Evolutionary conservation across 176 grass and related monocot species (phyloP), one percentile per base, ranked within the genome.

Genomic region (Otatea glauca): DNA sequence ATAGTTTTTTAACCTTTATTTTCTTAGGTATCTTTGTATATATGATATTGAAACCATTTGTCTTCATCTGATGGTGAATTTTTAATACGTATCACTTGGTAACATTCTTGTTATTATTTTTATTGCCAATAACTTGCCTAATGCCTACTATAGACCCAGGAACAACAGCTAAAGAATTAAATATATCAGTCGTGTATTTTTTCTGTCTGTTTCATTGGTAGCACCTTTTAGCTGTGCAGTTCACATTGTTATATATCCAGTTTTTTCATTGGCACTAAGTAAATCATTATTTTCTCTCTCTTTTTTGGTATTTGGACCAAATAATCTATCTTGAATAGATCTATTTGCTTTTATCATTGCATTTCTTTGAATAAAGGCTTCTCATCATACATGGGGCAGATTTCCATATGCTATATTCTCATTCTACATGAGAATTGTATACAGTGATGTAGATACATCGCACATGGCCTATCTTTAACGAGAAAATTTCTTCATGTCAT

Each of bases 11-110:
- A 49, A 38, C 35, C 29, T 65, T 43, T 72, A 35, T 58, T 37
- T 51, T 71, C 51, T 87, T 24, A 73, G 54, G 75, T 34, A 73
- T 6, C 21, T 84, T 83, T 47, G n/a, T 20, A 84, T 50, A 66
- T 41, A 35, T 70, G 61, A 66, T 75, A 17, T 27, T 75, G 49
- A 75, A 80, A 89, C n/a, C 23, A 43, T 66, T 15, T 38, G 1
- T 49, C 70, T 75, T 51, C 49, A 51, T 65, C 56, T 58, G 37
- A 48, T 60, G 1, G 21, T 78, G 76, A 84, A 79, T 70, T 73
- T 49, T 49, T 73, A 84, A 79, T 74, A 54, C 0, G 44, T 55
- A 12, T 74, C 37, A 9, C 50, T n/a, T 63, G 27, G 12, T 41
- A 34, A 29, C 63, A 16, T 61, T 9, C 25, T 68, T 75, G 16